Evolutionary conservation across 2,329 filamentous ascomycete genomes (phyloP).

Genomic region (Metarhizium robertsii): DNA sequence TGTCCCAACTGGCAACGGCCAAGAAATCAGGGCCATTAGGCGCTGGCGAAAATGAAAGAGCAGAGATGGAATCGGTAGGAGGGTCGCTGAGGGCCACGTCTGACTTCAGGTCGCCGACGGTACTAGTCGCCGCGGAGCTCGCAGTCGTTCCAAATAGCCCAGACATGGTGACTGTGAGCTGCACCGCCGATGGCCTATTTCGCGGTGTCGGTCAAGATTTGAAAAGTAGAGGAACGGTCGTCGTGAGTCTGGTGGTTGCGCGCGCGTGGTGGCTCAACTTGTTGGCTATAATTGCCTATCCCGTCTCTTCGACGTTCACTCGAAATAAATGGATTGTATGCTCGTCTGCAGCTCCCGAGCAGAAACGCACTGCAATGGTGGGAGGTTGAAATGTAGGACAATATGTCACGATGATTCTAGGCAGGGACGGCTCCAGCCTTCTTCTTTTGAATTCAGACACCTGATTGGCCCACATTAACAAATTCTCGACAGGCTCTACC

Average conservation of each 20-base stretch:
- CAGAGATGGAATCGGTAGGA: slow-evolving; percentile 83
- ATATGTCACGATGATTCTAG: neutral
- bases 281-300: neutral
- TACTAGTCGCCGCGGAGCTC: slow-evolving; percentile 50
- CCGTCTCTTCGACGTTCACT: neutral
- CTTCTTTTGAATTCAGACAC: neutral
- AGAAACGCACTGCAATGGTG: neutral
- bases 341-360: neutral
- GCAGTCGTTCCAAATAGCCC: slow-evolving; percentile 48
- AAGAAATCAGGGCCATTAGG: slow-evolving; percentile 58
- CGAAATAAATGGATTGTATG: neutral
- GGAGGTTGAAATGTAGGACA: neutral
- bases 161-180: slow-evolving; percentile 44
- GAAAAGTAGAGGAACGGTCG: neutral
- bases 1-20: slow-evolving; percentile 91
- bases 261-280: neutral
- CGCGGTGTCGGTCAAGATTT: slow-evolving; percentile 2
- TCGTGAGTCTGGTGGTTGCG: neutral
- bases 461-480: slow-evolving; percentile 2
- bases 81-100: slow-evolving; percentile 72
- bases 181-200: neutral
- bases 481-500: neutral
- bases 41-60: slow-evolving; percentile 69
- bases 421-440: neutral
- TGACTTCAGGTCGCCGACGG: slow-evolving; percentile 82